These are phyloP conservation scores for Hymenoscyphus linearis DNA, from an alignment of 2,329 filamentous ascomycete genomes.

Conservation along the genomic window DNA sequence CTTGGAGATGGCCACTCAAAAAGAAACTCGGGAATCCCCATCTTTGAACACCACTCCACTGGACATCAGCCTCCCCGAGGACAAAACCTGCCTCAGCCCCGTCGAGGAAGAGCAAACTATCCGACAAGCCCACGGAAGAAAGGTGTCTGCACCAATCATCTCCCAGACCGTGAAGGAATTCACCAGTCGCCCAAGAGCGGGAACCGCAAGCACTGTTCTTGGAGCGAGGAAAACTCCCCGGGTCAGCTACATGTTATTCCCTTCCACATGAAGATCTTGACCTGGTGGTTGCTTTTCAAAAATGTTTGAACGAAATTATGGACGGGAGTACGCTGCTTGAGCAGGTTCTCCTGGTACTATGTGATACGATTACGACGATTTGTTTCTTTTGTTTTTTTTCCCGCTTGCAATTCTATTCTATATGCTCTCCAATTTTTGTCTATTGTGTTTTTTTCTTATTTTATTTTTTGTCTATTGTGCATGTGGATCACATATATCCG, in stretches of 20 bases:
- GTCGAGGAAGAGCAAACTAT: constrained; percentile 13
- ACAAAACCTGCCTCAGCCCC: constrained; percentile 19
- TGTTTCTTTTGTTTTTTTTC: constrained; percentile 15
- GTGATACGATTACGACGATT: constrained; percentile 18
- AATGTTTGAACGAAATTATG: not conserved
- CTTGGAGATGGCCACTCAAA: not conserved
- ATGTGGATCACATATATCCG: not conserved
- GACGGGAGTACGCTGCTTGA: not conserved
- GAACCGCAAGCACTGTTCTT: constrained; percentile 11
- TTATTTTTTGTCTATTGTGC: not conserved
- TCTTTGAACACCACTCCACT: not conserved
- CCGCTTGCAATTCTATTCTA: constrained; percentile 2
- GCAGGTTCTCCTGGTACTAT: not conserved
- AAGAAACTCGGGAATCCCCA: constrained; percentile 2
- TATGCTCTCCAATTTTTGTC: not conserved
- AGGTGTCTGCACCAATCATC: constrained; percentile 27
- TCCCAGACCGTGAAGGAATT: constrained; percentile 17
- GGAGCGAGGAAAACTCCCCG: constrained; percentile 18
- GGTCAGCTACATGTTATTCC: constrained; percentile 30
- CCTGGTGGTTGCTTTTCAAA: not conserved
- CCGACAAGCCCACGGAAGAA: constrained; percentile 23
- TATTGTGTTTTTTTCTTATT: not conserved
- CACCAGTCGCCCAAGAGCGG: constrained; percentile 23
- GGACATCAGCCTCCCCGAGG: not conserved
- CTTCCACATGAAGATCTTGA: constrained; percentile 16